A percentile compares a stretch with the other conserved stretches of the same genome.
phyloP scores from a whole-genome alignment of 2,329 filamentous ascomycete species.

The Trichophyton rubrum region DNA sequence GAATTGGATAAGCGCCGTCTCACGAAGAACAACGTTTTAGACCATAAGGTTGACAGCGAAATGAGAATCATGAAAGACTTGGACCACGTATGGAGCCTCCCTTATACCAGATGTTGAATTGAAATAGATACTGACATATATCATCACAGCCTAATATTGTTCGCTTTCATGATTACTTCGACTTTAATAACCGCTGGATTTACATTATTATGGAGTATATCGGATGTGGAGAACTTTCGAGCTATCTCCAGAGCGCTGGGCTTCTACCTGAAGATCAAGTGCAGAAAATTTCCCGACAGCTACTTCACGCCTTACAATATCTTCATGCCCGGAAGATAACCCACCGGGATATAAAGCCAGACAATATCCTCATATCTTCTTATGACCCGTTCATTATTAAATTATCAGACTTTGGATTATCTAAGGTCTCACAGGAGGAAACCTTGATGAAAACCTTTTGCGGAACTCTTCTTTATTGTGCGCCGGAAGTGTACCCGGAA shows the following conservation, averaged over 20 bases:
- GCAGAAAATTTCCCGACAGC: constrained; percentile 54
- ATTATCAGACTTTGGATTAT: constrained; percentile 89
- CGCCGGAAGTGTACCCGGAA: constrained; percentile 88
- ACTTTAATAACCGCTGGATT: constrained; percentile 61
- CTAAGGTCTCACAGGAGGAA: constrained; percentile 83
- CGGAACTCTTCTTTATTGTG: constrained; percentile 88
- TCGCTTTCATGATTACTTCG: constrained; percentile 76
- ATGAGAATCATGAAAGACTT: constrained; percentile 89
- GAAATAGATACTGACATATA: constrained; percentile 4
- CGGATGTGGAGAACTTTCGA: constrained; percentile 67
- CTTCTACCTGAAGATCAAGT: constrained; percentile 55
- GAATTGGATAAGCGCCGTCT: constrained; percentile 88
- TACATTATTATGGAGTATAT: constrained; percentile 98
- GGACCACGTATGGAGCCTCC: constrained; percentile 53
- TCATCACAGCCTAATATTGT: constrained; percentile 64
- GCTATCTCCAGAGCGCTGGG: constrained; percentile 51
- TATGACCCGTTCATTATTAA: constrained; percentile 68
- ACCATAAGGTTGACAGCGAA: constrained; percentile 90
- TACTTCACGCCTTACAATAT: constrained; percentile 73
- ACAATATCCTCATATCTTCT: constrained; percentile 81
- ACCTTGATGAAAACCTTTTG: constrained; percentile 95
- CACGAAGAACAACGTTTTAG: constrained; percentile 80
- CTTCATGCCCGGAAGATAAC: constrained; percentile 81
- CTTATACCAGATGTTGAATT: not conserved
- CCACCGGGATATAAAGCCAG: constrained; percentile 96